Percentiles rank a stretch among this genome's conserved stretches.
These are phyloP conservation scores for Penicillium sp. DNA, from an alignment of 2,329 filamentous ascomycete species.

Conservation along the genomic window DNA sequence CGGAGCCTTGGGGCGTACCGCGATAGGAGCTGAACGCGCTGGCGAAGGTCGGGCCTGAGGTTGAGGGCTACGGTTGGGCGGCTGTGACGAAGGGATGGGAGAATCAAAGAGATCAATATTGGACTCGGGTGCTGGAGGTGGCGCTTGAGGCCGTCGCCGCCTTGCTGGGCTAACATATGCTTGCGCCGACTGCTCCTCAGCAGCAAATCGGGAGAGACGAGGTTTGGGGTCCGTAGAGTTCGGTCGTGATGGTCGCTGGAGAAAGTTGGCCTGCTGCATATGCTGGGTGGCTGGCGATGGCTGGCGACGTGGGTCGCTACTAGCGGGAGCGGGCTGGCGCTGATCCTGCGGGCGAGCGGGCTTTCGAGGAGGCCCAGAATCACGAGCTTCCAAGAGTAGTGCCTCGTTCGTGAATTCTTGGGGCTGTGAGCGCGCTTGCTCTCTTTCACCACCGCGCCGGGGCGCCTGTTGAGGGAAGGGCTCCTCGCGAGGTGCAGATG, in stretches of 20 bases:
- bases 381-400: slow-evolving; percentile 40
- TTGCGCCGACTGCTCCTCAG: slow-evolving; percentile 79
- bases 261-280: slow-evolving; percentile 53
- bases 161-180: slow-evolving; percentile 86
- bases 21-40: slow-evolving; percentile 50
- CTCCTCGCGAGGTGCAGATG: slow-evolving; percentile 43
- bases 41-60: slow-evolving; percentile 43
- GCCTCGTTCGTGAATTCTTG: slow-evolving; percentile 62
- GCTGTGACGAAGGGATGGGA: slow-evolving; percentile 34
- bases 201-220: slow-evolving; percentile 70
- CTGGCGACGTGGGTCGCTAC: slow-evolving; percentile 28
- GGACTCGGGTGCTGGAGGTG: slow-evolving; percentile 48
- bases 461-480: slow-evolving; percentile 20
- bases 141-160: slow-evolving; percentile 64
- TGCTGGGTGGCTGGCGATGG: slow-evolving; percentile 30
- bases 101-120: slow-evolving; percentile 68
- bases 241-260: slow-evolving; percentile 55
- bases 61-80: slow-evolving; percentile 39
- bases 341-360: slow-evolving; percentile 31
- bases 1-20: slow-evolving; percentile 52
- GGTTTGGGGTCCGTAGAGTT: slow-evolving; percentile 56
- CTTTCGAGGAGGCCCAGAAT: slow-evolving; percentile 33
- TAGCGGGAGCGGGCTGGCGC: slow-evolving; percentile 21
- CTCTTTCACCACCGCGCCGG: slow-evolving; percentile 28
- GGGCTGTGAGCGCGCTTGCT: slow-evolving; percentile 25